Evolutionary conservation across 345 rosid species (phyloP), one percentile per base, ranked within the genome.

Genomic region (Bretschneidera sinensis): DNA sequence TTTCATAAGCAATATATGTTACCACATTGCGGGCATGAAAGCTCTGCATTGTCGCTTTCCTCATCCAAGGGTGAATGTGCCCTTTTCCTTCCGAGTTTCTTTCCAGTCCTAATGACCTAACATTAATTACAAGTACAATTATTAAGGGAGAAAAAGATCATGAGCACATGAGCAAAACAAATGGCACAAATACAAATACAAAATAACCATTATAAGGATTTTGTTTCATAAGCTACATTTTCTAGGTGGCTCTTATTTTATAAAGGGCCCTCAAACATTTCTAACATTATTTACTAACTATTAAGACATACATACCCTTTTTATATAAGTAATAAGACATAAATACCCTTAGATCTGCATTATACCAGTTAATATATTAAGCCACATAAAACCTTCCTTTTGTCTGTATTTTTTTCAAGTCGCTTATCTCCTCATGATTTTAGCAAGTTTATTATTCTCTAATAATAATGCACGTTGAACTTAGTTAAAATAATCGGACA

Each of bases 11-110:
- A 48, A 62, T 47, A 48, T 45, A 50, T 43, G 57, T 76, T 84
- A 92, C 97, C 94, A 72, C 98, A 92, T 60, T 92, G 97, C 66
- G 78, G 88, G 68, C 98, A 92, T 61, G 65, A 79, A 61, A 66
- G 60, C 60, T 59, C 79, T 51, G 18, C 65, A 60, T 53, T 66
- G 43, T 76, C 81, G 71, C 65, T 70, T 71, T 79, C 89, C 23
- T 71, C 83, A 65, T 65, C 71, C 48, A 60, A 16, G 15, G 66
- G 56, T 0, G 65, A 56, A 45, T n/a, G 73, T 21, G 73, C 35
- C 74, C 85, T 77, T 72, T 78, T 89, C 57, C 67, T 64, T 20
- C 43, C 55, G 7, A 19, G 70, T 69, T 74, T 84, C 66, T 84
- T 81, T 67, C 83, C 85, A 55, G 56, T 71, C 69, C 78, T 71